A percentile compares a stretch with the other conserved stretches of the same genome.
Conservation (phyloP, 2,329 filamentous ascomycete genomes). For the Plenodomus tracheiphilus region DNA sequence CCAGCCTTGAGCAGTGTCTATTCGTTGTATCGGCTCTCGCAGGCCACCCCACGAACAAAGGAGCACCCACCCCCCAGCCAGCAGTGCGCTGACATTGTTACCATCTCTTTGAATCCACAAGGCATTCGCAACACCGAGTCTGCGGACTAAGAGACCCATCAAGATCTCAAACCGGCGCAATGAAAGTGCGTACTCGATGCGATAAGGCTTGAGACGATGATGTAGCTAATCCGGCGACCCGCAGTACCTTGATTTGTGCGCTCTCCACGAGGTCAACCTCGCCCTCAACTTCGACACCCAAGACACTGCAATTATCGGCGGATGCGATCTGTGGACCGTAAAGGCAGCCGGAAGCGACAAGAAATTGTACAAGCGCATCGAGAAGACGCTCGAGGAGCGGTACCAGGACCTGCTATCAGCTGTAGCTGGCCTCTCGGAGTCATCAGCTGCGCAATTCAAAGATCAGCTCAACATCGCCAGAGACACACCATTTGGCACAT, state of each 20-base stretch:
- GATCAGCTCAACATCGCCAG: slow-evolving; percentile 73
- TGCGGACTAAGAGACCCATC: neutral
- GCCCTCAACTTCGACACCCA: slow-evolving; percentile 94
- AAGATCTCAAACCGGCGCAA: slow-evolving; percentile 21
- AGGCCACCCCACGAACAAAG: slow-evolving; percentile 39
- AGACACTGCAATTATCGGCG: slow-evolving; percentile 88
- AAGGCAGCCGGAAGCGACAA: slow-evolving; percentile 95
- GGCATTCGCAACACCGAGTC: slow-evolving; percentile 9
- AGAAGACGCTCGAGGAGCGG: slow-evolving; percentile 85
- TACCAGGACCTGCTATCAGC: slow-evolving; percentile 86
- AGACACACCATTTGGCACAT: slow-evolving; percentile 87
- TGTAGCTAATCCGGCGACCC: slow-evolving; percentile 32
- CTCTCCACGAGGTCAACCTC: slow-evolving; percentile 88
- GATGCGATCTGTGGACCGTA: slow-evolving; percentile 95
- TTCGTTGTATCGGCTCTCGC: slow-evolving; percentile 43
- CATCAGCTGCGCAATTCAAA: slow-evolving; percentile 72
- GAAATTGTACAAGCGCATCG: slow-evolving; percentile 95
- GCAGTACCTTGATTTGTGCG: slow-evolving; percentile 87
- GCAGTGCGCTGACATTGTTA: slow-evolving; percentile 19
- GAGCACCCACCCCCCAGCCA: slow-evolving; percentile 26
- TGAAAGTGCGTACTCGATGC: slow-evolving; percentile 42
- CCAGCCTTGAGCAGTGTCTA: slow-evolving; percentile 47
- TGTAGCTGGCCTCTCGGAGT: slow-evolving; percentile 84
- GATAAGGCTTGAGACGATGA: slow-evolving; percentile 24
- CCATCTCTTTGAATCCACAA: slow-evolving; percentile 4